Percentiles rank a stretch among this genome's conserved stretches.
Conservation (phyloP, 164 flowering plant species). For the Kingdonia uniflora region DNA sequence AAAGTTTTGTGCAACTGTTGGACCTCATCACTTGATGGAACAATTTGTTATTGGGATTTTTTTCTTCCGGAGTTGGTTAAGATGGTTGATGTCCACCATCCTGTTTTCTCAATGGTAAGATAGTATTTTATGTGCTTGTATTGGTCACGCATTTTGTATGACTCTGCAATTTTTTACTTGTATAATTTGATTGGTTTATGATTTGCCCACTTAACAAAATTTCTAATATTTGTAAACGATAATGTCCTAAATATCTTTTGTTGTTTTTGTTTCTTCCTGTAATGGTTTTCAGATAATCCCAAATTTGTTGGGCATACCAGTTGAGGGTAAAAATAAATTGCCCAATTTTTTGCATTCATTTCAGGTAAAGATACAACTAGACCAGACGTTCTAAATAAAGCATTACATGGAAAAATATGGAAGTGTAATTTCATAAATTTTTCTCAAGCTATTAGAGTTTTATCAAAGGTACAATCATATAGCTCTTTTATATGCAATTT, state of each 20-base stretch:
- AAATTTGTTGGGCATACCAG: conserved; percentile 19
- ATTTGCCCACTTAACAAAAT: too few species aligned
- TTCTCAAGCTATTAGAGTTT: conserved; percentile 31
- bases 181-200: too few species aligned
- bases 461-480: conserved; percentile 49
- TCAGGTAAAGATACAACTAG: conserved; percentile 31
- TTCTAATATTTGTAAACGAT: background rate
- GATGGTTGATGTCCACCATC: conserved; percentile 42
- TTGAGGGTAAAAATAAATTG: conserved; percentile 17
- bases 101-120: conserved; percentile 74
- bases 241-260: background rate
- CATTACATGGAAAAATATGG: conserved; percentile 35
- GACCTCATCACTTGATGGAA: too few species aligned
- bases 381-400: conserved; percentile 14
- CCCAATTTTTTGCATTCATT: conserved; percentile 55
- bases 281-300: conserved; percentile 71
- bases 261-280: background rate
- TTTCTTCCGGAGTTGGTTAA: conserved; percentile 60
- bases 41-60: too few species aligned
- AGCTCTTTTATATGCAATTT: background rate
- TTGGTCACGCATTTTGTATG: background rate
- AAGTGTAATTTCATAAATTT: conserved; percentile 62
- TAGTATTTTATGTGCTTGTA: background rate
- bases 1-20: conserved; percentile 60
- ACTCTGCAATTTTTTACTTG: background rate